Conservation (phyloP, 164 flowering plant species). For the Saururus chinensis region DNA sequence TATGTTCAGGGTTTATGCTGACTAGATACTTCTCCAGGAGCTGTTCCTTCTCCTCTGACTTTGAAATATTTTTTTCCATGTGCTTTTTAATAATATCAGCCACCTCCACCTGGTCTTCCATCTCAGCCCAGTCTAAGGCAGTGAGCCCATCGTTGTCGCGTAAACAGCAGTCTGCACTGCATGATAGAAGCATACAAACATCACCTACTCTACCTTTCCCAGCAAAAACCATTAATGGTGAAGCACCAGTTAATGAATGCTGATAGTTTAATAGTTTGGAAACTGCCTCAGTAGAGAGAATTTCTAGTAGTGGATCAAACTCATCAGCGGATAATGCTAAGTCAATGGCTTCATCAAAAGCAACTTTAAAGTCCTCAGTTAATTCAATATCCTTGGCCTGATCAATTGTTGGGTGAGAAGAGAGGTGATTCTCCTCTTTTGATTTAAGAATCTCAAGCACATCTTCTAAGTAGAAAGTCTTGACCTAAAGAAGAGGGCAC, state of each 20-base stretch:
- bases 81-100: conserved; percentile 49
- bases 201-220: conserved; percentile 73
- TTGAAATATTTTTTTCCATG: conserved; percentile 19
- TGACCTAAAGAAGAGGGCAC: conserved; percentile 44
- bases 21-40: conserved; percentile 64
- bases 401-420: conserved; percentile 9
- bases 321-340: conserved; percentile 73
- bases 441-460: conserved; percentile 59
- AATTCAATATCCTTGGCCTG: conserved; percentile 21
- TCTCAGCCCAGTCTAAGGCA: conserved; percentile 72
- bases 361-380: conserved; percentile 40
- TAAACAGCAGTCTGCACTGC: conserved; percentile 64
- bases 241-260: conserved; percentile 63
- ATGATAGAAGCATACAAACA: conserved; percentile 82
- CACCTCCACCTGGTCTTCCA: conserved; percentile 45
- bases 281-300: conserved; percentile 46
- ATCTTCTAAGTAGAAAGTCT: conserved; percentile 73
- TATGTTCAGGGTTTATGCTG: conserved; percentile 39
- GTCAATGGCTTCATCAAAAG: conserved; percentile 78
- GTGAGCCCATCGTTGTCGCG: conserved; percentile 54
- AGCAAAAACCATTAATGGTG: conserved; percentile 90
- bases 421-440: conserved; percentile 32
- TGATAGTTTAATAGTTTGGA: conserved; percentile 54
- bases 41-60: conserved; percentile 30
- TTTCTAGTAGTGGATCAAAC: conserved; percentile 66